These are phyloP conservation scores for Saturnispora kantuleensis DNA, from an alignment of 805 yeast species.

Conservation along the genomic window DNA sequence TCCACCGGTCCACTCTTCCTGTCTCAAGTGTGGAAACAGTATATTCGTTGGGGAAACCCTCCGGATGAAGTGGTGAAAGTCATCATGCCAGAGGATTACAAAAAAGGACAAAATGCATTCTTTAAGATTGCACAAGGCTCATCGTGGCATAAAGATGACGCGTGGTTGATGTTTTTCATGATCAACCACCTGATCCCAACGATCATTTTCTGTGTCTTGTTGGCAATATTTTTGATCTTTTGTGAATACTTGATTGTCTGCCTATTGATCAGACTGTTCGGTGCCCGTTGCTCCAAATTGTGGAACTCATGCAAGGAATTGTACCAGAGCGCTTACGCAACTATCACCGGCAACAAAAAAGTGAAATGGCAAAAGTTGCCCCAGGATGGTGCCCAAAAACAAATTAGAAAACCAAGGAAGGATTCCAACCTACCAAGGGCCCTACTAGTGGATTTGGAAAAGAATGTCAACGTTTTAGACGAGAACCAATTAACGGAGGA, in stretches of 20 bases:
- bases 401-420: conserved; percentile 31
- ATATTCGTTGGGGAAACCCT: conserved; percentile 69
- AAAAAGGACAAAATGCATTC: conserved; percentile 48
- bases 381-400: neutral
- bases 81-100: conserved; percentile 64
- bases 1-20: conserved; percentile 88
- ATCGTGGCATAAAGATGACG: conserved; percentile 89
- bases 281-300: conserved; percentile 6
- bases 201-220: conserved; percentile 56
- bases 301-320: conserved; percentile 2
- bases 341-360: neutral
- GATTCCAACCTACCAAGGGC: conserved; percentile 43
- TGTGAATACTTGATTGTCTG: conserved; percentile 37
- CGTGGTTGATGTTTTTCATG: conserved; percentile 61
- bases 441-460: conserved; percentile 28
- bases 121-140: conserved; percentile 75
- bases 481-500: conserved; percentile 5
- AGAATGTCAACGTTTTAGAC: conserved; percentile 19
- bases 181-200: conserved; percentile 68
- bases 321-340: neutral
- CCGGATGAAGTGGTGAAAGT: conserved; percentile 59
- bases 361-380: conserved; percentile 8
- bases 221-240: conserved; percentile 40
- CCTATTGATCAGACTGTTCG: conserved; percentile 6
- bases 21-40: conserved; percentile 80